These are phyloP conservation scores for Mediolabrus comicus DNA, from an alignment of 108 stramenopile genomes.

Conservation along the genomic window DNA sequence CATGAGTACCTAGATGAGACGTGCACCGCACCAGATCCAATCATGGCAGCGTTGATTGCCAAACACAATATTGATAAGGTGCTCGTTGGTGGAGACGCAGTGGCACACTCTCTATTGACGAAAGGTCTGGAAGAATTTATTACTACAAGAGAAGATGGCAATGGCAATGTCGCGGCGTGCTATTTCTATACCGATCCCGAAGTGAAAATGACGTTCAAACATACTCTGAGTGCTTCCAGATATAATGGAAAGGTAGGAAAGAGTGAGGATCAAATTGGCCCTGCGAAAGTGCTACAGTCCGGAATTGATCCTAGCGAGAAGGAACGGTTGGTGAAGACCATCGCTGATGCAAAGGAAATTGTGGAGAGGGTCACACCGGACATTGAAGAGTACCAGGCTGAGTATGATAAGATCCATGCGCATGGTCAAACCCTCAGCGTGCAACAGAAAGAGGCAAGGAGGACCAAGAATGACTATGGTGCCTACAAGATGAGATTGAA, in stretches of 20 bases:
- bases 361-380: conserved; percentile 44
- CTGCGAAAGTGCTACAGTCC: conserved; percentile 47
- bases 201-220: conserved; percentile 28
- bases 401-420: conserved; percentile 21
- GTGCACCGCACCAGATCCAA: conserved; percentile 63
- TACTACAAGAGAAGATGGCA: conserved; percentile 28
- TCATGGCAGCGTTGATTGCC: conserved; percentile 66
- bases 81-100: conserved; percentile 69
- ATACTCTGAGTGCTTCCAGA: conserved; percentile 53
- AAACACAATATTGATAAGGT: conserved; percentile 66
- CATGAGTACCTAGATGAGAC: conserved; percentile 81
- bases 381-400: conserved; percentile 25
- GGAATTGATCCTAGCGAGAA: conserved; percentile 63
- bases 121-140: conserved; percentile 50
- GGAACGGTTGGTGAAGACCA: conserved; percentile 32
- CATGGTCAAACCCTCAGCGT: conserved; percentile 37
- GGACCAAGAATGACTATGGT: conserved; percentile 14
- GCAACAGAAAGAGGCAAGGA: conserved; percentile 40
- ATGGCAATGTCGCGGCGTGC: conserved; percentile 21
- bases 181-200: conserved; percentile 29
- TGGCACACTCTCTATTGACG: conserved; percentile 55
- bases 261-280: conserved; percentile 37
- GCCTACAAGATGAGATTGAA: conserved; percentile 44
- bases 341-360: conserved; percentile 32
- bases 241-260: conserved; percentile 40